Conservation (phyloP, 306 rosid species). For the Inga oerstediana region DNA sequence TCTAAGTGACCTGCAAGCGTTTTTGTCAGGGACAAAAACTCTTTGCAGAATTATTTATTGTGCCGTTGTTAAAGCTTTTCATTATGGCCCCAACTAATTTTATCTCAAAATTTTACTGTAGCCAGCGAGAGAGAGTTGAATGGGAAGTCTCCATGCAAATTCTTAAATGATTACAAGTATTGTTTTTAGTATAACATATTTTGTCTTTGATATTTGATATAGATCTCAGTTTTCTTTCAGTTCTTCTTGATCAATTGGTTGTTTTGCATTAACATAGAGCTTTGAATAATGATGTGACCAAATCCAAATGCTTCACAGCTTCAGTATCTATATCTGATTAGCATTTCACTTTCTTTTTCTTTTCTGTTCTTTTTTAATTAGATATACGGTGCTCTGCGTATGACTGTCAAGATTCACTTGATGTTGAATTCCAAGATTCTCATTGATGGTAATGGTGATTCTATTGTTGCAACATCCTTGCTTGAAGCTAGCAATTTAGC, state of each 20-base stretch:
- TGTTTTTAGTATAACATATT: neutral
- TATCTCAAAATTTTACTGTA: neutral
- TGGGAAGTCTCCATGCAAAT: neutral
- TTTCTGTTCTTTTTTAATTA: slow-evolving; percentile 27
- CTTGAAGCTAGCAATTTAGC: slow-evolving; percentile 94
- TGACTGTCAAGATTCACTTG: slow-evolving; percentile 92
- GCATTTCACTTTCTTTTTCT: slow-evolving; percentile 8
- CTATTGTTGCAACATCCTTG: slow-evolving; percentile 79
- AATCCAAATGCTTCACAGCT: neutral
- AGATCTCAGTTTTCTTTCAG: neutral
- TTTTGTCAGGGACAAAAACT: neutral
- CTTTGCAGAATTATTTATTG: neutral
- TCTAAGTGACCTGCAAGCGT: neutral
- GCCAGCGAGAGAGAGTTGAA: neutral
- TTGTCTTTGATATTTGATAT: neutral
- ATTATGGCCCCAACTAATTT: neutral
- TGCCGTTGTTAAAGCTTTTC: neutral
- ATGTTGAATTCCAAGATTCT: slow-evolving; percentile 91
- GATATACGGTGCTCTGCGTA: slow-evolving; percentile 97
- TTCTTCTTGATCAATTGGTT: neutral
- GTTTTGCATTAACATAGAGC: neutral
- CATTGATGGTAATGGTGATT: slow-evolving; percentile 72
- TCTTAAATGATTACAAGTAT: neutral
- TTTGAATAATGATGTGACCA: neutral
- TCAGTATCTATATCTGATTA: slow-evolving; percentile 12